Evolutionary conservation across 495 filamentous ascomycete genomes (phyloP), one percentile per base, ranked within the genome.

Genomic region (Lasiosphaeris hirsuta): DNA sequence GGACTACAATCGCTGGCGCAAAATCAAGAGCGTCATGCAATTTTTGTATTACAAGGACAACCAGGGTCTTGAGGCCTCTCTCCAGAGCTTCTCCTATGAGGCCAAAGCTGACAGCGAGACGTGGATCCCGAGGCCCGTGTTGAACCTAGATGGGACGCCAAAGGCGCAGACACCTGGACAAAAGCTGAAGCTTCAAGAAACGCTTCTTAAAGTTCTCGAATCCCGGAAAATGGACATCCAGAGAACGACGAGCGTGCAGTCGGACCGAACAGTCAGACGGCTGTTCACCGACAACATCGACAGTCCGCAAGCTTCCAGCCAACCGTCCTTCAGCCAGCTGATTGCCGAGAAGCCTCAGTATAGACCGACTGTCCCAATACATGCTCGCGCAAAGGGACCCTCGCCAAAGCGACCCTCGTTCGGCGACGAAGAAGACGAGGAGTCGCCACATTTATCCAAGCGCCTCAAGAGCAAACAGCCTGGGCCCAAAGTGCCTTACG

Each of bases 121-220:
- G 17, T 70, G 69, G 69, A 44, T 63, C 7, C 56, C 50, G 17
- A 62, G 63, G 18, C 45, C 57, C 14, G 54, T 30, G 15, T 47
- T 53, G 10, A 52, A 59, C 37, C 52, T 49, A 0, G 43, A 43
- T 40, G 34, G 23, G 4, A 15, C 42, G 2, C 62, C 64, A 11
- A 59, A 56, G 17, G 62, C 67, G 3, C 23, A 19, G 0, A 68
- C 57, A 0, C 8, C 42, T 0, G 35, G 19, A 1, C 52, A 72
- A 45, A 57, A 56, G 13, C 17, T 30, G 14, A 19, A 57, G 14
- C 39, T 72, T 19, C 63, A 67, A 39, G 41, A 52, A 3, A n/a
- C 63, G 13, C 37, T 71, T 14, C 17, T 54, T 11, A 18, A 44
- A 3, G 19, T 62, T 1, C 49, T 71, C 11, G 51, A 59, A 15